Evolutionary conservation across 2,329 filamentous ascomycete genomes (phyloP), one percentile per base, ranked within the genome.

Genomic region (Hypoxylon sp.): DNA sequence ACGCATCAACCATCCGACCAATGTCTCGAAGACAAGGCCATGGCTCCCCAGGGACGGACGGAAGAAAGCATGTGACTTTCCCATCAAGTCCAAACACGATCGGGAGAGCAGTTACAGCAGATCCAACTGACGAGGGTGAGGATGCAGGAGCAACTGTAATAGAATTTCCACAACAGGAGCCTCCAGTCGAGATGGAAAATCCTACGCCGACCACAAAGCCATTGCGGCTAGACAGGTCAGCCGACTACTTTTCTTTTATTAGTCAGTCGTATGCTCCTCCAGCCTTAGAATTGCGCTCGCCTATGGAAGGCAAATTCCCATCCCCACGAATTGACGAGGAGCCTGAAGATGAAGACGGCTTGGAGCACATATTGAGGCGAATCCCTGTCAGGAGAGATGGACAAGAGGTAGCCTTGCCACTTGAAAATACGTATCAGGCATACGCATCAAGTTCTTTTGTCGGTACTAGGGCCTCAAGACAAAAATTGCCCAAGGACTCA

Each of bases 221-320:
- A 34, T 26, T 40, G 12, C 53, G 60, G 25, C 31, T 51, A 21
- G 57, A 63, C 9, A 59, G 57, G 43, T 61, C 64, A 6, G 49
- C 58, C 3, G 67, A 69, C 42, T 69, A 68, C 37, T 68, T 68
- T 20, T 51, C 60, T 6, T 68, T 67, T 29, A 62, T 69, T 7
- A 64, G 34, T 31, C 63, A 69, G 30, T 62, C 67, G 2, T 69
- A 68, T 42, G 50, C 63, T 11, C 63, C 63, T 17, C 65, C 66
- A 7, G 46, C 59, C 13, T 46, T 68, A 6, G 65, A 69, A 34
- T 40, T 68, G n/a, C 50, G 51, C 5, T 61, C 60, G 3, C 63
- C 59, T 8, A 29, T 45, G 11, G 61, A 63, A 7, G 49, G 45
- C 4, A 59, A 55, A 30, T 56, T 53, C 13, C 54, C 52, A 7